Percentiles rank a stretch among this genome's conserved stretches.
Conservation (phyloP, 2,329 filamentous ascomycete genomes). For the Stemphylium beticola region DNA sequence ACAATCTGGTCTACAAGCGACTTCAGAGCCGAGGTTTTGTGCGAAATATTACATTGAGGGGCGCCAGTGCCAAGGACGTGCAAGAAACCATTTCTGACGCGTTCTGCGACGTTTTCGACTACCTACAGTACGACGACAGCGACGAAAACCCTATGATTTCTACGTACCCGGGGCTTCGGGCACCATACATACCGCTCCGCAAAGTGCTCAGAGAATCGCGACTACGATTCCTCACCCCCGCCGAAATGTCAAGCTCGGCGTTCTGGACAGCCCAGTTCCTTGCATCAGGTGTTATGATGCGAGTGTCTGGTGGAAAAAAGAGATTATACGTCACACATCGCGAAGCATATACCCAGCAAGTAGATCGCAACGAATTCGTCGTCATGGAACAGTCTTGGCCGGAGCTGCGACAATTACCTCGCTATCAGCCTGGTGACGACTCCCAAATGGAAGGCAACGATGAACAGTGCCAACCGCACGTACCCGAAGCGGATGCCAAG, state of each 20-base stretch:
- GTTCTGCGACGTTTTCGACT: slow-evolving; percentile 62
- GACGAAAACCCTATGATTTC: slow-evolving; percentile 35
- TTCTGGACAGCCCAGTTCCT: slow-evolving; percentile 76
- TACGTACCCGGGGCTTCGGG: slow-evolving; percentile 63
- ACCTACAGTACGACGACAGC: slow-evolving; percentile 36
- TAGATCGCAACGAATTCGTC: slow-evolving; percentile 35
- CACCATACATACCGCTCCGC: slow-evolving; percentile 75
- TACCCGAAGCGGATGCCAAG: slow-evolving; percentile 66
- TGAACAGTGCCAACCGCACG: slow-evolving; percentile 50
- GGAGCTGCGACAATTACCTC: slow-evolving; percentile 67
- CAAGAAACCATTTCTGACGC: slow-evolving; percentile 66
- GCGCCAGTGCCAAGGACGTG: slow-evolving; percentile 71
- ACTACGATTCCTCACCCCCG: slow-evolving; percentile 71
- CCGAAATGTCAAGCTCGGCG: slow-evolving; percentile 75
- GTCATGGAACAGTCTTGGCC: slow-evolving; percentile 62
- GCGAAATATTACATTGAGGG: slow-evolving; percentile 66
- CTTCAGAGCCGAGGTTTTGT: slow-evolving; percentile 77
- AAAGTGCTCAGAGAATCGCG: slow-evolving; percentile 77
- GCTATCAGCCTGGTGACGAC: slow-evolving; percentile 57
- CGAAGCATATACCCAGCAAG: slow-evolving; percentile 74
- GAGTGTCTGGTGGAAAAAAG: slow-evolving; percentile 64
- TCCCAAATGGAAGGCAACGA: slow-evolving; percentile 42
- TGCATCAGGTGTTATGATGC: slow-evolving; percentile 74
- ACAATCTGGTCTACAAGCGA: slow-evolving; percentile 70
- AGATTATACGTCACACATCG: slow-evolving; percentile 78